Evolutionary conservation across 805 yeast species (phyloP), one percentile per base, ranked within the genome.

Genomic region (Kockiozyma suomiensis): DNA sequence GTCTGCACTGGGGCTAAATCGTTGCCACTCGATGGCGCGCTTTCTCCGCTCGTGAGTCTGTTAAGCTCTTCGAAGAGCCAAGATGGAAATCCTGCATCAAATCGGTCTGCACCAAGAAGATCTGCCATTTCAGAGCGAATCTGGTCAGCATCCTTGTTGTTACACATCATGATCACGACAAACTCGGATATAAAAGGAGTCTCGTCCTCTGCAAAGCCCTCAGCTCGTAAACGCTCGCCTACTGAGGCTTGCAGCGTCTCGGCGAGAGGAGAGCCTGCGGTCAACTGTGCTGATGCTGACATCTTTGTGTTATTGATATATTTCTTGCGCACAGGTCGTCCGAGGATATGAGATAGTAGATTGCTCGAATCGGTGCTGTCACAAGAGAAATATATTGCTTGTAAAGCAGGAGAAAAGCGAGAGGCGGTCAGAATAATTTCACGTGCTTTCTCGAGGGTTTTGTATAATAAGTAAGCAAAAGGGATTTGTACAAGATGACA

Each of bases 121-220:
- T 62, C 67, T 8, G 49, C 23, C 6, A 70, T 62, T 50, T 70
- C 73, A 0, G 37, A 23, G 2, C 64, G 49, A 25, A 70, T 68
- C 56, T 69, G 70, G 15, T 50, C 59, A 10, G 61, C 46, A 3
- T 62, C 26, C 55, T 68, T 68, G 41, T 62, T 53, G 58, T 69
- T 70, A 43, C 65, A 52, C 43, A 70, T 61, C 73, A 70, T 69
- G 53, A 64, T 56, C 8, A 68, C 65, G 50, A 70, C 61, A 56
- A 68, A 70, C 50, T 69, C 70, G 7, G 73, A 66, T 8, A 68
- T 67, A 40, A 65, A 64, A 1, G 66, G 68, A n/a, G 65, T 49
- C 46, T 69, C 71, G 42, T 67, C 72, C 25, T 68, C 70, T 1
- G 68, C 62, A 42, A 61, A 58, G 19, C 68, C 70, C 19, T 67